Base-by-base conservation (phyloP, 1,284 basidiomycete species). In the Marasmius oreades region DNA sequence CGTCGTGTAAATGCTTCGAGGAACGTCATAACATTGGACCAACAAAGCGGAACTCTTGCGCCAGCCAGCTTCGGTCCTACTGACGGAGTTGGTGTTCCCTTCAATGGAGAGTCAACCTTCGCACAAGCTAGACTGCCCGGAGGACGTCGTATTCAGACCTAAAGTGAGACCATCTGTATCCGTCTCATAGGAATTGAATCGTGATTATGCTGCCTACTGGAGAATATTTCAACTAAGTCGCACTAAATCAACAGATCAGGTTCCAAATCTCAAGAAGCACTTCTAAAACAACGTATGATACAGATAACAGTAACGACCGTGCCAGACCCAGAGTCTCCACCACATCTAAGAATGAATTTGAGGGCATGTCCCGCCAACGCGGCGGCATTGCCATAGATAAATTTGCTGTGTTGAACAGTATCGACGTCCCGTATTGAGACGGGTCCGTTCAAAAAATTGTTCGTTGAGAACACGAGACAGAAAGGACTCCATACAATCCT, bases 11-110 rank as follows among this genome's bases (percentile, higher is more conserved):
- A 81, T 57, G 83, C 85, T 1, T 77, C 77, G 7, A 72, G 79
- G 62, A 80, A 85, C 64, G 77, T 76, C 61, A 86, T 90, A 63
- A 81, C 80, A 7, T 72, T 80, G 26, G 83, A 91, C 63, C 66
- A 74, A 51, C 73, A 86, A 59, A 72, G 79, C 55, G 86, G 89
- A 39, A 77, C 70, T 20, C 73, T 90, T 36, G 78, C 82, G 16
- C 65, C 65, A 10, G 39, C 52, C 28, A 16, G 23, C 4, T 20
- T 20, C 20, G 28, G 36, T 3, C n/a, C 37, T n/a, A n/a, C n/a
- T 24, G 23, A 55, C 36, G 24, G 12, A 18, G 12, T 46, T 28
- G 12, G 39, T 26, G 33, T n/a, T 47, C 55, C 14, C 61, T 62
- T 14, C 28, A n/a, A 52, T 44, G 53, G 48, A 52, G 28, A 43